phyloP scores from a whole-genome alignment of 139 green algal species.

The Closterium sp. region DNA sequence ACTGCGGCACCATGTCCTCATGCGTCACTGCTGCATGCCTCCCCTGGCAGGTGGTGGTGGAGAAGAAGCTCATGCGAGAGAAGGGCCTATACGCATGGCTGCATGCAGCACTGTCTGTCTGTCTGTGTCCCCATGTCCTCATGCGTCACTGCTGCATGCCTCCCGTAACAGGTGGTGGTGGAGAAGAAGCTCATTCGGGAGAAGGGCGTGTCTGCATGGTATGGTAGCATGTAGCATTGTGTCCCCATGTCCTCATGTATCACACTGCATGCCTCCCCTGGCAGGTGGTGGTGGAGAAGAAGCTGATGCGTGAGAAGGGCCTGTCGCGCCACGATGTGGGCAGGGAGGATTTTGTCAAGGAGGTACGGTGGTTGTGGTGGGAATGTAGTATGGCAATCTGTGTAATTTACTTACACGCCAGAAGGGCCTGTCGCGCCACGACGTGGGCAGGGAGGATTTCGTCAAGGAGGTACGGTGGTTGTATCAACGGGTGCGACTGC shows the following conservation, averaged over 20 bases:
- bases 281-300: conserved; percentile 98
- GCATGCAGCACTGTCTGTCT: too few species aligned
- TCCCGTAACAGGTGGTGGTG: conserved; percentile 97
- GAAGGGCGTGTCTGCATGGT: conserved; percentile 16
- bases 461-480: conserved; percentile 64
- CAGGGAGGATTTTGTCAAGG: conserved; percentile 84
- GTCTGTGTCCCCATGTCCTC: too few species aligned
- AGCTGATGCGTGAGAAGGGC: conserved; percentile 75
- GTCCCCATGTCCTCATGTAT: too few species aligned
- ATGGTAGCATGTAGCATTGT: too few species aligned
- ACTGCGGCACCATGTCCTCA: too few species aligned
- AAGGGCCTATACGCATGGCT: too few species aligned
- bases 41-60: neutral
- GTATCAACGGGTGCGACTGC: too few species aligned
- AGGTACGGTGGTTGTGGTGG: conserved; percentile 57
- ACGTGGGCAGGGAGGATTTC: conserved; percentile 92
- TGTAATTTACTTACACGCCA: conserved; percentile 91
- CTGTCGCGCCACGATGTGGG: conserved; percentile 92
- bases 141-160: too few species aligned
- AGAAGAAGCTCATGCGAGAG: neutral
- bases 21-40: too few species aligned
- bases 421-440: conserved; percentile 76
- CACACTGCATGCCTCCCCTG: too few species aligned
- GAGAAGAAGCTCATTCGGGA: conserved; percentile 94
- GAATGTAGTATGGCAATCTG: conserved; percentile 93